Base-by-base conservation (phyloP, 257 asterid species). In the Phtheirospermum japonicum region DNA sequence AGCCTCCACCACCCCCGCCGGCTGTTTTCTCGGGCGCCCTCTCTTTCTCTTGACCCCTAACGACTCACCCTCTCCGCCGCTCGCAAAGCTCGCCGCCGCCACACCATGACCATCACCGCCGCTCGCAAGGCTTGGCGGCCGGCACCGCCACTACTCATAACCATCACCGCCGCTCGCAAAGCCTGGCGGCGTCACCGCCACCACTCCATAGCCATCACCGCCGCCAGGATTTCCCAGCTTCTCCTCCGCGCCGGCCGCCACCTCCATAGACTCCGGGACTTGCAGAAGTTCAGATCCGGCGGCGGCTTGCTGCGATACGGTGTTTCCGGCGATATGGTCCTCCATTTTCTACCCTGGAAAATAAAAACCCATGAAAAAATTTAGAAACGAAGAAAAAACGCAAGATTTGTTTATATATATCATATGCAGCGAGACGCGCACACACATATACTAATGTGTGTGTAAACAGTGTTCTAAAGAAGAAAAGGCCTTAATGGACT, bases 21-120 rank as follows among this genome's bases (percentile, higher is more conserved):
- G 49, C 7, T 42, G 49, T 11, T 48, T 48, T 48, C 54, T 16
- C 28, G 54, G 54, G 23, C 54, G 54, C 6, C 54, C 54, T 19
- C 54, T 48, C 28, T 17, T 48, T 18, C 54, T 48, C 54, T 48
- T 48, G 23, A 18, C 9, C 28, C 54, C 14, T 9, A 14, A 16
- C 8, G 7, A n/a, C 23, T 48, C 54, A 19, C 19, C 54, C 49
- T 42, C 49, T 7, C 49, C 49, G 8, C 49, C 48, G 48, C 48
- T 40, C 48, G 48, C 11, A 7, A 46, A 46, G 23, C 53, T 19
- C 53, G 53, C 53, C 48, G 11, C 13, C 48, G n/a, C n/a, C n/a
- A n/a, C n/a, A n/a, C n/a, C n/a, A n/a, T n/a, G n/a, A n/a, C n/a
- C 42, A 6, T 9, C 42, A 9, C 11, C 23, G 12, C 28, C 54